Base-by-base conservation (phyloP, 306 rosid species). In the Acacia crassicarpa region DNA sequence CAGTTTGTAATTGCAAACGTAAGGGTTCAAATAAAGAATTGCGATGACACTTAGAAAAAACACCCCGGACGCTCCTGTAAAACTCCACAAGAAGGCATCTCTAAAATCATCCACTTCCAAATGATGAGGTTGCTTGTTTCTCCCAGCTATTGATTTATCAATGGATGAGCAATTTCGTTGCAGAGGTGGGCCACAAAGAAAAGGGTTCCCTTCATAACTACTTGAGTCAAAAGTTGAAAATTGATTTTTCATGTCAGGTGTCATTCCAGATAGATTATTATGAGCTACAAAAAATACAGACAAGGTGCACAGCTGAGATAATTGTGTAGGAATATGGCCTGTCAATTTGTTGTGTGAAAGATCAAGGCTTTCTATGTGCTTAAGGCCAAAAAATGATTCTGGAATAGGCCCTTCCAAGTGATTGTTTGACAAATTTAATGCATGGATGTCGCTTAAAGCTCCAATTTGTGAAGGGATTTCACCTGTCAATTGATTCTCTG, bases 11-110 rank as follows among this genome's bases (percentile, higher is more conserved):
- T 19, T 53, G 22, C 59, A 53, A 17, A 78, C 12, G 49, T 66
- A 78, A 6, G 48, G 48, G 48, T 48, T 78, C 9, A 78, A 66
- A 58, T 78, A 78, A 3, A 65, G 74, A 78, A 46, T 15, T 1
- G 3, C 32, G 9, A 46, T 30, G 9, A 20, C 10, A 30, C 74
- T 2, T 6, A 66, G 6, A 78, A 78, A 78, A 19, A 61, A 61
- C n/a, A 78, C 63, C 38, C 0, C 46, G 48, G 66, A 66, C 20
- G 81, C 12, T 33, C 35, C 65, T 20, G 22, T 33, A 78, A 78
- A 78, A 78, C 49, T 65, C 27, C 59, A 53, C 19, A 17, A 53
- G 22, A 53, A 53, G 59, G 59, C 3, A 0, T 19, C n/a, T 19
- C 59, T 22, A 53, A 53, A 53, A 17, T 53, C 59, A 53, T 53